These are phyloP conservation scores for Myrmaecium sp. DNA, from an alignment of 2,329 filamentous ascomycete genomes.

Conservation along the genomic window DNA sequence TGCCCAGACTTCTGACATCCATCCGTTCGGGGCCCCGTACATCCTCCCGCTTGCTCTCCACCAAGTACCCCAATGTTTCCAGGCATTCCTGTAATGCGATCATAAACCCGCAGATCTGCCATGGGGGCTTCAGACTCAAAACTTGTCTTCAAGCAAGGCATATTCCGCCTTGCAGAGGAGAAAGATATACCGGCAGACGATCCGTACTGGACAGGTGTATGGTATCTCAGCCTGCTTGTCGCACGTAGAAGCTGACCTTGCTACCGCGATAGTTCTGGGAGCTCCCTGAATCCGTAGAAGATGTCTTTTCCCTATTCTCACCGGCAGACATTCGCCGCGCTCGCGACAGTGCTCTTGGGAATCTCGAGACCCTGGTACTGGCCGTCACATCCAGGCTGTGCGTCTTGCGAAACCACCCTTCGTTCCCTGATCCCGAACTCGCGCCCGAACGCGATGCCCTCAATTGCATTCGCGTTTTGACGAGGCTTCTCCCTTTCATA, in stretches of 20 bases:
- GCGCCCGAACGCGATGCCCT: slow-evolving; percentile 75
- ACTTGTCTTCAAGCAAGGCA: slow-evolving; percentile 95
- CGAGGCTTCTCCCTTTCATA: slow-evolving; percentile 73
- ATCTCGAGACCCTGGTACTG: slow-evolving; percentile 75
- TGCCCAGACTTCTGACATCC: too few relatives aligned
- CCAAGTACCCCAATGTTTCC: too few relatives aligned
- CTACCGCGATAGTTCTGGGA: slow-evolving; percentile 64
- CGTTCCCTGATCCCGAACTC: slow-evolving; percentile 73
- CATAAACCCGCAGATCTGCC: slow-evolving; percentile 11
- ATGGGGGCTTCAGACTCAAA: slow-evolving; percentile 99
- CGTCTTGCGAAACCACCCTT: slow-evolving; percentile 69
- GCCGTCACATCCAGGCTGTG: slow-evolving; percentile 71
- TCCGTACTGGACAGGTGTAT: slow-evolving; percentile 79
- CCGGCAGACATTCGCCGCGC: slow-evolving; percentile 64
- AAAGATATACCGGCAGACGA: slow-evolving; percentile 74
- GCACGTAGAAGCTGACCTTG: slow-evolving; percentile 2
- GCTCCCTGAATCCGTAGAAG: slow-evolving; percentile 84
- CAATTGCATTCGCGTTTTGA: slow-evolving; percentile 87
- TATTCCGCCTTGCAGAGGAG: slow-evolving; percentile 91
- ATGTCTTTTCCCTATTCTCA: slow-evolving; percentile 92
- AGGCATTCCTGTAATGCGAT: too few relatives aligned
- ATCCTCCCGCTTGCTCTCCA: slow-evolving; percentile 11
- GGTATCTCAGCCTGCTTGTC: slow-evolving; percentile 17
- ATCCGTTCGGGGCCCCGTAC: too few relatives aligned
- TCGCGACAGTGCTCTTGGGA: slow-evolving; percentile 67